A percentile compares a stretch with the other conserved stretches of the same genome.
Conservation (phyloP, 73 alveolate genomes). For the Tetrahymena malaccensis region DNA sequence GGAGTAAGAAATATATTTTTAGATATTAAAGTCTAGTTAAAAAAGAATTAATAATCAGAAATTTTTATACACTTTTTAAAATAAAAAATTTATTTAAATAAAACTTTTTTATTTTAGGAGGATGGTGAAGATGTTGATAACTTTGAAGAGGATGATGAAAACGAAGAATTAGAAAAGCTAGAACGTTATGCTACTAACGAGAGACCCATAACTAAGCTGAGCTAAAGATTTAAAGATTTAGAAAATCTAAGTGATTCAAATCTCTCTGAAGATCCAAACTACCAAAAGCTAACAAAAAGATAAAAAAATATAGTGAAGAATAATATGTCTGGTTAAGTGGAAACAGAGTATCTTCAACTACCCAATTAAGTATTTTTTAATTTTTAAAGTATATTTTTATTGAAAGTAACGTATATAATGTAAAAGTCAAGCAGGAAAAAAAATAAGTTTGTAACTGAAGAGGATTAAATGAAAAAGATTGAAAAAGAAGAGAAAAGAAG, state of each 20-base stretch:
- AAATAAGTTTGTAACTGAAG: constrained; percentile 6
- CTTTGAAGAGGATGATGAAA: not conserved
- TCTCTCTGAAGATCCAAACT: not conserved
- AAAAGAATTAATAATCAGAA: not conserved
- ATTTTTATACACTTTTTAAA: not conserved
- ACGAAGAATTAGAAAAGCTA: not conserved
- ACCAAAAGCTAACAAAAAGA: not conserved
- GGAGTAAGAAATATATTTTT: not conserved
- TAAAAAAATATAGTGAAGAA: not conserved
- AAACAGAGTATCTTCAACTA: not conserved
- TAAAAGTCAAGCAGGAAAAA: not conserved
- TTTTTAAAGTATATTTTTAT: not conserved
- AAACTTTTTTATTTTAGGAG: not conserved
- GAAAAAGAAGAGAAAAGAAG: constrained; percentile 22
- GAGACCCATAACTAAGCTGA: not conserved
- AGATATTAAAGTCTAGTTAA: not conserved
- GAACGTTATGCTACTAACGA: not conserved
- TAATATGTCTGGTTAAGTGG: not conserved
- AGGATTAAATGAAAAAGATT: constrained; percentile 6
- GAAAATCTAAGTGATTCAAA: not conserved
- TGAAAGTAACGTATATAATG: not conserved
- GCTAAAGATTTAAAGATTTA: not conserved
- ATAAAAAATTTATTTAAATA: not conserved
- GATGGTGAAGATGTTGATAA: not conserved
- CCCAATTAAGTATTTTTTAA: not conserved